Evolutionary conservation across 2,329 filamentous ascomycete species (phyloP).

Genomic region (Monosporascus sp.): DNA sequence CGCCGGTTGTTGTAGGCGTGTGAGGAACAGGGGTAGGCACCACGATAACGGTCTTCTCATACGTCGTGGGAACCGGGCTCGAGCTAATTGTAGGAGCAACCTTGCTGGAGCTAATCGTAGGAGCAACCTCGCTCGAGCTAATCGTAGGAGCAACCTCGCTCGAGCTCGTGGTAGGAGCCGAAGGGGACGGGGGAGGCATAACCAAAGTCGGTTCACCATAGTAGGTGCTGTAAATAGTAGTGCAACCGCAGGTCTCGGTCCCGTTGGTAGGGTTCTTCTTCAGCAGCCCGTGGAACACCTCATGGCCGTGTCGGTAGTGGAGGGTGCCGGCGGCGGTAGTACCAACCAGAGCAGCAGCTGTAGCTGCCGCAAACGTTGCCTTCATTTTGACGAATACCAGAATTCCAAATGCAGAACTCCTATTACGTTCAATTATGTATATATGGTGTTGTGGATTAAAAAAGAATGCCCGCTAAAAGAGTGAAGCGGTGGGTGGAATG

Average conservation of each 20-base stretch:
- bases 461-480: constrained; percentile 84
- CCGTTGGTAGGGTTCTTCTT: constrained; percentile 39
- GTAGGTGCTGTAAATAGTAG: constrained; percentile 67
- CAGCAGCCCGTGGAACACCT: constrained; percentile 44
- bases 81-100: constrained; percentile 18
- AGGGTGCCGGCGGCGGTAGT: constrained; percentile 49
- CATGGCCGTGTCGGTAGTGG: constrained; percentile 59
- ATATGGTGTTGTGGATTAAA: constrained; percentile 32
- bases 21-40: constrained; percentile 49
- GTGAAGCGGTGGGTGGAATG: constrained; percentile 65
- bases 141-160: constrained; percentile 15
- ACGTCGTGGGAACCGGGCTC: constrained; percentile 13
- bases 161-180: constrained; percentile 20
- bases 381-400: constrained; percentile 58
- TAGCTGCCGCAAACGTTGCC: constrained; percentile 61
- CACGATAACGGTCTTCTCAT: constrained; percentile 31
- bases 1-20: constrained; percentile 60
- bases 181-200: constrained; percentile 28
- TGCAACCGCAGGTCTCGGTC: constrained; percentile 59
- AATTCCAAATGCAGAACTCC: constrained; percentile 24
- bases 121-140: constrained; percentile 14
- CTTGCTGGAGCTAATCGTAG: constrained; percentile 16
- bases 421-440: constrained; percentile 17
- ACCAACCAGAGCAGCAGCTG: constrained; percentile 54
- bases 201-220: constrained; percentile 55